These are phyloP conservation scores for Ehretia macrophylla DNA, from an alignment of 257 asterid species.

Conservation along the genomic window DNA sequence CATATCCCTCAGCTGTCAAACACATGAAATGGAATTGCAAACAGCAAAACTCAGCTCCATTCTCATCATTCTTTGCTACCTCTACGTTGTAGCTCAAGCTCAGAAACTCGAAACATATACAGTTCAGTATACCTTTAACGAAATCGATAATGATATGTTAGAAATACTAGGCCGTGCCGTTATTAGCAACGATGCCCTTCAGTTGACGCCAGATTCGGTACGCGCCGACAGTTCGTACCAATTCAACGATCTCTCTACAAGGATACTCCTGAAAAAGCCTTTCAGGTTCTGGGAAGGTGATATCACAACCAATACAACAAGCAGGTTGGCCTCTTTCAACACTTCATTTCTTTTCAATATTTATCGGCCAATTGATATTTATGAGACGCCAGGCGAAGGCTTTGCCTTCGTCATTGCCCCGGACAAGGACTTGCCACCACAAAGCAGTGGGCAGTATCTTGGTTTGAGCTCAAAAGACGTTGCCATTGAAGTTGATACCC, in stretches of 20 bases:
- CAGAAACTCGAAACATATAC: background rate
- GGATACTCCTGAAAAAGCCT: background rate
- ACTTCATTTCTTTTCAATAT: slow-evolving; percentile 26
- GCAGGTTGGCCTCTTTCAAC: slow-evolving; percentile 25
- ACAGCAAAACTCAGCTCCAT: background rate
- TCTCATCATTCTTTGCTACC: background rate
- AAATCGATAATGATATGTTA: background rate
- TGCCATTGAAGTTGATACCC: slow-evolving; percentile 37
- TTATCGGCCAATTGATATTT: background rate
- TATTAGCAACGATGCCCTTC: background rate
- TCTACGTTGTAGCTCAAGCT: background rate
- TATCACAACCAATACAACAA: too few relatives aligned
- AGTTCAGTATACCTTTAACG: background rate
- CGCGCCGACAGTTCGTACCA: background rate
- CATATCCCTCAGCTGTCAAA: background rate
- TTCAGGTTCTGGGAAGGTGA: slow-evolving; percentile 29
- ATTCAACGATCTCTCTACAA: background rate
- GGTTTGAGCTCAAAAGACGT: slow-evolving; percentile 26
- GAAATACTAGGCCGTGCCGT: background rate
- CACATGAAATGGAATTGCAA: background rate
- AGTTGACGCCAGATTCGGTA: background rate
- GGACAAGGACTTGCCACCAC: slow-evolving; percentile 16
- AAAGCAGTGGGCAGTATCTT: slow-evolving; percentile 31
- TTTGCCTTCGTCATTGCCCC: slow-evolving; percentile 34
- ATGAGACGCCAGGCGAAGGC: slow-evolving; percentile 19